These are phyloP conservation scores for Thelonectria discophora DNA, from an alignment of 2,329 filamentous ascomycete species.

Conservation along the genomic window DNA sequence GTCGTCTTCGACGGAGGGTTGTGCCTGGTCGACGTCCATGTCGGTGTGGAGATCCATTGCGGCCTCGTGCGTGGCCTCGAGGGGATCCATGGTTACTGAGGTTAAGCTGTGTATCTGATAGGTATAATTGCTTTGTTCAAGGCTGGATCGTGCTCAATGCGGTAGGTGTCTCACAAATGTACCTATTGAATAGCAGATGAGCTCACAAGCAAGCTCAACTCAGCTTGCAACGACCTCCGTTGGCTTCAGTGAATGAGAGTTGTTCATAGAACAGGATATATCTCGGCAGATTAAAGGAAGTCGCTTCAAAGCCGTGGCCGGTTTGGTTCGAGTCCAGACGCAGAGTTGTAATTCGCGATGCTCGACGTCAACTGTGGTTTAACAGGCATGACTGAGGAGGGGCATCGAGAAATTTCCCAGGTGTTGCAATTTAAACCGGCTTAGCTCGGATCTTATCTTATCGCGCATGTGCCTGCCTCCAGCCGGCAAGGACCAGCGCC, in stretches of 20 bases:
- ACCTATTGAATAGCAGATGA: not conserved
- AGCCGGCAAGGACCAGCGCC: not conserved
- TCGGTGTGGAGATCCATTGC: conserved; percentile 38
- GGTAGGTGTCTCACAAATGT: not conserved
- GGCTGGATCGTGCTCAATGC: not conserved
- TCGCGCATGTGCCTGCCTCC: not conserved
- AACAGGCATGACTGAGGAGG: conserved; percentile 14
- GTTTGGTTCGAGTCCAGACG: not conserved
- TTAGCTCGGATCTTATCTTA: conserved; percentile 17
- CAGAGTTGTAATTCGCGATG: not conserved
- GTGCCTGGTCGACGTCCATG: conserved; percentile 32
- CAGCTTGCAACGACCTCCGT: not conserved
- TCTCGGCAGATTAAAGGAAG: not conserved
- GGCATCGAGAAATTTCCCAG: conserved; percentile 19
- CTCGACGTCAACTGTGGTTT: not conserved
- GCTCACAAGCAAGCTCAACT: not conserved
- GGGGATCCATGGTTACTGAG: conserved; percentile 26
- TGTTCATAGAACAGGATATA: not conserved
- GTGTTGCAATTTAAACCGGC: conserved; percentile 2
- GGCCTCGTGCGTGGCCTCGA: conserved; percentile 23
- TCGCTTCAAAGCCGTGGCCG: not conserved
- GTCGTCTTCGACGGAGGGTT: conserved; percentile 50
- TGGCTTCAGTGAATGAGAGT: not conserved
- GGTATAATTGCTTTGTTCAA: not conserved
- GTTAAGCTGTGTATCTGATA: not conserved